Evolutionary conservation across 2,329 filamentous ascomycete species (phyloP).

Genomic region (Hypoxylon sp.): DNA sequence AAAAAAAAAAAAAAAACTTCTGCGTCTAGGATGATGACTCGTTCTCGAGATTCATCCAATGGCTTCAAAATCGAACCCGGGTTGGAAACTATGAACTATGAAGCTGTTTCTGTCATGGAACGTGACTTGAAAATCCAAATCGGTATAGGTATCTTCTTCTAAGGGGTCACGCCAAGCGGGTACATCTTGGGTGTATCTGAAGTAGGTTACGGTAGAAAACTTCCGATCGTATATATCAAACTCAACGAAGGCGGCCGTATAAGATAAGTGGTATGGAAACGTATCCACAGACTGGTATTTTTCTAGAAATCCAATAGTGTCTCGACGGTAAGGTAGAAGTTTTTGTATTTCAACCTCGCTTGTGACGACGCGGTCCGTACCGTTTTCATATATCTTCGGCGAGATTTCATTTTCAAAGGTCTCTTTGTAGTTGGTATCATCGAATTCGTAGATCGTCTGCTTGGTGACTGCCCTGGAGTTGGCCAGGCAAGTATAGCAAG

Average conservation of each 20-base stretch:
- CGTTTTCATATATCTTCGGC: neutral
- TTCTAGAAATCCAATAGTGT: conserved; percentile 35
- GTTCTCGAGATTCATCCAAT: neutral
- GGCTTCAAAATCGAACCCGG: conserved; percentile 27
- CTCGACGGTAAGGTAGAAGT: conserved; percentile 32
- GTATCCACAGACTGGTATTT: neutral
- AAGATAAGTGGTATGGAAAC: neutral
- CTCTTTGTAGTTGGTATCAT: conserved; percentile 7
- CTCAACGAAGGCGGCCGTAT: conserved; percentile 24
- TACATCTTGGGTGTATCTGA: neutral
- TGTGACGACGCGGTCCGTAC: neutral
- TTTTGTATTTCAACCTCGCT: conserved; percentile 19
- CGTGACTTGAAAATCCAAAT: conserved; percentile 36
- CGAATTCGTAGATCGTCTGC: conserved; percentile 37
- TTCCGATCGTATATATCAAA: conserved; percentile 41
- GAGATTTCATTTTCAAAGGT: conserved; percentile 29
- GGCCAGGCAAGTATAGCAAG: conserved; percentile 16
- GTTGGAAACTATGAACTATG: conserved; percentile 16
- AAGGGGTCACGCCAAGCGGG: conserved; percentile 17
- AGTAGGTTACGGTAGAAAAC: conserved; percentile 15
- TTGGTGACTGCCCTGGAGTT: conserved; percentile 11
- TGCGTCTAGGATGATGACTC: neutral
- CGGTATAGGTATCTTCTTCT: conserved; percentile 2
- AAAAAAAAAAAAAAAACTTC: too few species aligned
- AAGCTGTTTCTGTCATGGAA: conserved; percentile 11